Conservation (phyloP, 1,284 basidiomycete genomes). For the Lentinus polychrous region DNA sequence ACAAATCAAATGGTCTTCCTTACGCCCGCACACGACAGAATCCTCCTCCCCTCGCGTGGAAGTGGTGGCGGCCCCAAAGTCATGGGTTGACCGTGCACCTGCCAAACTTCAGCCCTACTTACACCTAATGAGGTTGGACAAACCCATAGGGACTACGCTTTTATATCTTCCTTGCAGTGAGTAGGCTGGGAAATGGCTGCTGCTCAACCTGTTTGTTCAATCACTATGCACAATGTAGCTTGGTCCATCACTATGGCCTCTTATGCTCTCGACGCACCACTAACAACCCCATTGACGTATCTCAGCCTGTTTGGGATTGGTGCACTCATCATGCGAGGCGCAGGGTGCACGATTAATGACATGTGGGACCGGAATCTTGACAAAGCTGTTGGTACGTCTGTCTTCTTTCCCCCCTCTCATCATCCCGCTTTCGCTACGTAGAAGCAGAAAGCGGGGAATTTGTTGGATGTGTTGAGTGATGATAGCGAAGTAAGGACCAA, state of each 20-base stretch:
- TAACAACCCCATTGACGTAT: constrained; percentile 67
- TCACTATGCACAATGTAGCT: constrained; percentile 39
- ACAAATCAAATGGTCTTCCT: no score
- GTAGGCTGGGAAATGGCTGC: no score
- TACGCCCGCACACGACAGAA: no score
- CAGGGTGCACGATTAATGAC: constrained; percentile 98
- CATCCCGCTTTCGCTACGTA: no score
- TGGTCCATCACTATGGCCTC: constrained; percentile 96
- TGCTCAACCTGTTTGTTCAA: no score
- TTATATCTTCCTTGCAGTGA: constrained; percentile 91
- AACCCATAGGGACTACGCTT: constrained; percentile 90
- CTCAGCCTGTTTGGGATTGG: constrained; percentile 84
- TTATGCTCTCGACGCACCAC: constrained; percentile 63
- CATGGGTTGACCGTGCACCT: constrained; percentile 70
- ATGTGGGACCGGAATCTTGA: constrained; percentile 97
- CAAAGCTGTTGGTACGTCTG: constrained; percentile 76
- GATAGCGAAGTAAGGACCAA: constrained; percentile 53
- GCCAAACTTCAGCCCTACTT: constrained; percentile 68
- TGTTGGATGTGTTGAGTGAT: constrained; percentile 30
- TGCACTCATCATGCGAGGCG: constrained; percentile 94
- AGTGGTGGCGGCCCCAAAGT: constrained; percentile 18
- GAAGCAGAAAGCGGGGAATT: neutral
- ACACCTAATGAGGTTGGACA: constrained; percentile 85
- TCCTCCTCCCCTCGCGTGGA: no score
- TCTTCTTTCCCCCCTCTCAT: no score